Evolutionary conservation across 2,329 filamentous ascomycete species (phyloP).

Genomic region (Trichoderma cornu-damae): DNA sequence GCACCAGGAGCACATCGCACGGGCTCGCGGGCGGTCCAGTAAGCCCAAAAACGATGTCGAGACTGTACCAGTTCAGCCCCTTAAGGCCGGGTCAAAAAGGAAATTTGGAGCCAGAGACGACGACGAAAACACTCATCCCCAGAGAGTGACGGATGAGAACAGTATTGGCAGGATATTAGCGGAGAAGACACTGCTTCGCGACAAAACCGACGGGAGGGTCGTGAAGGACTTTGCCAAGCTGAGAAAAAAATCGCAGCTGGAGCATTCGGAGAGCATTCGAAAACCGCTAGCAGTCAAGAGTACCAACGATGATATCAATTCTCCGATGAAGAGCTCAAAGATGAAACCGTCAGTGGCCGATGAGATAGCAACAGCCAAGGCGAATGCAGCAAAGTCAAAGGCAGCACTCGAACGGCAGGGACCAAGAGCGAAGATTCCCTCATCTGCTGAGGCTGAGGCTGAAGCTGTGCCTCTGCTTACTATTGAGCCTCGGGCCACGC

Average conservation of each 20-base stretch:
- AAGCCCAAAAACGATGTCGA: slow-evolving; percentile 10
- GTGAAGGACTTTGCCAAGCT: slow-evolving; percentile 43
- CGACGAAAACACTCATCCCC: slow-evolving; percentile 35
- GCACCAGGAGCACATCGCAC: not conserved
- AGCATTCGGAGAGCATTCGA: slow-evolving; percentile 32
- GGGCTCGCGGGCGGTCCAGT: not conserved
- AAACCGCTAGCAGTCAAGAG: slow-evolving; percentile 53
- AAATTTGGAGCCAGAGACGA: slow-evolving; percentile 55
- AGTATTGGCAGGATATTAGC: slow-evolving; percentile 20
- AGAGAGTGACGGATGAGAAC: slow-evolving; percentile 29
- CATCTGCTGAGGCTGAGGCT: slow-evolving; percentile 22
- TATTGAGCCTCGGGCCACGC: slow-evolving; percentile 20
- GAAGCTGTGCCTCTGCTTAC: slow-evolving; percentile 22
- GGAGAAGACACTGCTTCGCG: slow-evolving; percentile 30
- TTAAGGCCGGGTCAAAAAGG: slow-evolving; percentile 52
- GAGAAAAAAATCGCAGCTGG: slow-evolving; percentile 37
- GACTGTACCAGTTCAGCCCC: slow-evolving; percentile 22
- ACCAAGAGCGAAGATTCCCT: slow-evolving; percentile 27
- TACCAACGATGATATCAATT: slow-evolving; percentile 54
- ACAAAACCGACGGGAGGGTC: slow-evolving; percentile 38
- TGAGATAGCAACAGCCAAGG: slow-evolving; percentile 38
- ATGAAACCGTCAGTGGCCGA: slow-evolving; percentile 33
- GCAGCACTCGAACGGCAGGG: slow-evolving; percentile 26
- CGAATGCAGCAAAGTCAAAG: slow-evolving; percentile 31
- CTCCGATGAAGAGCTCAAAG: slow-evolving; percentile 50